phyloP scores from a whole-genome alignment of 2,329 filamentous ascomycete genomes.

The Verruconis gallopava region DNA sequence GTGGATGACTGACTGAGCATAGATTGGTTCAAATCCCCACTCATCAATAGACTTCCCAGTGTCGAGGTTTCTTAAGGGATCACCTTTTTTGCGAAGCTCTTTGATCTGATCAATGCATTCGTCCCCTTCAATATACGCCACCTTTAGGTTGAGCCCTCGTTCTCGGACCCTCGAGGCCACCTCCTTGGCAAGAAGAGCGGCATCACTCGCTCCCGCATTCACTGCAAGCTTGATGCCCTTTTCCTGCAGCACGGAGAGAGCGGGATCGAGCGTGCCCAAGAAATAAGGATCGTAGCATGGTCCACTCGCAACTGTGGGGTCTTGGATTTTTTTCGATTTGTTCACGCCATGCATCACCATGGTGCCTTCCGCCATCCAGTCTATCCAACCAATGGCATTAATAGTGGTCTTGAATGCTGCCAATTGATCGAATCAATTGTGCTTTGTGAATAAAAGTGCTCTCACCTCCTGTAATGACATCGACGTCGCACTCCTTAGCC shows the following conservation, averaged over 20 bases:
- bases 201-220: conserved; percentile 7
- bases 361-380: conserved; percentile 14
- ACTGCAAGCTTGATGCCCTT: conserved; percentile 9
- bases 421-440: neutral
- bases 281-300: conserved; percentile 10
- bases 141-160: conserved; percentile 5
- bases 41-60: conserved; percentile 9
- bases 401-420: no score
- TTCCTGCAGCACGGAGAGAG: neutral
- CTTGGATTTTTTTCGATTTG: conserved; percentile 9
- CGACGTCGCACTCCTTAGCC: conserved; percentile 1
- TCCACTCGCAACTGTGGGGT: neutral
- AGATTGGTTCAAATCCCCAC: conserved; percentile 13
- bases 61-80: conserved; percentile 10
- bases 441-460: neutral
- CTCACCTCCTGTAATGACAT: conserved; percentile 3
- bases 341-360: conserved; percentile 13
- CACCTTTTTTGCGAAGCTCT: conserved; percentile 11
- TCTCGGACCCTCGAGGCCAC: neutral
- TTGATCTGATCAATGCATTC: conserved; percentile 11
- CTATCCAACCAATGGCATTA: no score
- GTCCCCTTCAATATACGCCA: conserved; percentile 10
- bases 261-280: conserved; percentile 4
- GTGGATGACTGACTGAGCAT: conserved; percentile 10
- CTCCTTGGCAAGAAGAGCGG: neutral